Conservation (phyloP, 139 green algal species). For the Chlamydomonas incerta region DNA sequence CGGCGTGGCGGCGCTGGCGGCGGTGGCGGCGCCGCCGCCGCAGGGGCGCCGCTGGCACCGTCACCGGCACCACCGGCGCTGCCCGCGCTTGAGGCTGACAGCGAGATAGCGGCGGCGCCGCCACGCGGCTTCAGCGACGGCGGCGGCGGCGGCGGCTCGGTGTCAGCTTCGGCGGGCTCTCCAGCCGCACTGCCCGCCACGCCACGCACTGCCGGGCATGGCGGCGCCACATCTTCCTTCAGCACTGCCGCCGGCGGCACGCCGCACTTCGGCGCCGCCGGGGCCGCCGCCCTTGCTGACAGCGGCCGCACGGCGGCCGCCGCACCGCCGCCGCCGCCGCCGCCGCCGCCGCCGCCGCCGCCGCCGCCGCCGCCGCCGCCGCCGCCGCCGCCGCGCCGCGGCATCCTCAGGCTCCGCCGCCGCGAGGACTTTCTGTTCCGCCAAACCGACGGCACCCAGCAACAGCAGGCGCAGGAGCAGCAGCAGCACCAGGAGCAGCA, state of each 20-base stretch:
- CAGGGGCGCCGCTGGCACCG: too few relatives aligned
- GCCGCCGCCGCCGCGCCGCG: not conserved
- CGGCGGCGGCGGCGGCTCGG: conserved; percentile 20
- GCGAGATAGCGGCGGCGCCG: not conserved
- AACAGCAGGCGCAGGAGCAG: not conserved
- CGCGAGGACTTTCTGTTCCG: not conserved
- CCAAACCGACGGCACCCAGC: too few relatives aligned
- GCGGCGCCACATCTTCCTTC: not conserved
- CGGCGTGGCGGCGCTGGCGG: too few relatives aligned
- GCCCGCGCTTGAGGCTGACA: too few relatives aligned
- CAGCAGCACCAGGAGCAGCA: not conserved
- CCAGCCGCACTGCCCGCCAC: not conserved
- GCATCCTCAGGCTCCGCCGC: not conserved
- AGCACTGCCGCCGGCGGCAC: too few relatives aligned
- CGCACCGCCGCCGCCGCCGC: not conserved
- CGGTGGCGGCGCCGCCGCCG: too few relatives aligned
- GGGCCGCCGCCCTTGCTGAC: not conserved
- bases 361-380: not conserved
- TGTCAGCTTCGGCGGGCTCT: not conserved
- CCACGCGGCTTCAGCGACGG: too few relatives aligned
- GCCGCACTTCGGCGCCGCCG: too few relatives aligned
- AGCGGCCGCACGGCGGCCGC: not conserved
- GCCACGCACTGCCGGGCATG: not conserved
- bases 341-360: not conserved
- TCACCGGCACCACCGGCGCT: too few relatives aligned